Percentiles rank a stretch among this genome's conserved stretches.
phyloP scores from a whole-genome alignment of 2,329 filamentous ascomycete species.

The Sporothrix curviconia region DNA sequence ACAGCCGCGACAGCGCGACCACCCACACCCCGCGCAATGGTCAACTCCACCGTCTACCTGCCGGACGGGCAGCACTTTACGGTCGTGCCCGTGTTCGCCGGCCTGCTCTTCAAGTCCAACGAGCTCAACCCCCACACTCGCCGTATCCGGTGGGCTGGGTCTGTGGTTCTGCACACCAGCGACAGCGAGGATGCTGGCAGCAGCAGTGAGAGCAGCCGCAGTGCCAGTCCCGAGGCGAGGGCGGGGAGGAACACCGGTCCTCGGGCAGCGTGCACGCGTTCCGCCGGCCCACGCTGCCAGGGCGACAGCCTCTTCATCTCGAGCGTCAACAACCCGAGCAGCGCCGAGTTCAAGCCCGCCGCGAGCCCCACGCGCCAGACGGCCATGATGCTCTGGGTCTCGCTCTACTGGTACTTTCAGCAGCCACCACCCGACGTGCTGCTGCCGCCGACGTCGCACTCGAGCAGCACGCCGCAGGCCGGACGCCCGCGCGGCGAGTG shows the following conservation, averaged over 20 bases:
- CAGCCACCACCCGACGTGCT: conserved; percentile 66
- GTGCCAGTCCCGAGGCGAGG: conserved; percentile 5
- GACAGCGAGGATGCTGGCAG: conserved; percentile 23
- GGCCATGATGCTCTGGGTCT: conserved; percentile 94
- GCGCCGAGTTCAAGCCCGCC: conserved; percentile 69
- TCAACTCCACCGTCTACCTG: conserved; percentile 53
- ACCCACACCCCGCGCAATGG: conserved; percentile 19
- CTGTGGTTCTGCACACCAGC: conserved; percentile 73
- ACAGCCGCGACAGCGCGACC: no score
- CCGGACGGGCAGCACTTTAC: conserved; percentile 83
- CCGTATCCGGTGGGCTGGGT: conserved; percentile 85
- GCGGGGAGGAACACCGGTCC: no score
- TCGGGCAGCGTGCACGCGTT: conserved; percentile 52
- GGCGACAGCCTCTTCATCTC: conserved; percentile 86
- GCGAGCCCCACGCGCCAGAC: conserved; percentile 80
- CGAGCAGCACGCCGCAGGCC: conserved; percentile 56
- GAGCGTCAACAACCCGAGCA: conserved; percentile 78
- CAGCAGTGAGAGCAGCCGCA: not conserved
- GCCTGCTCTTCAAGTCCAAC: conserved; percentile 79
- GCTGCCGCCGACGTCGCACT: conserved; percentile 47
- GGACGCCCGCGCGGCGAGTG: conserved; percentile 80
- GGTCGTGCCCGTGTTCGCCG: conserved; percentile 83
- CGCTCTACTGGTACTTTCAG: conserved; percentile 96
- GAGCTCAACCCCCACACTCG: conserved; percentile 63
- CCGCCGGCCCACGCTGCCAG: conserved; percentile 64